A percentile compares a stretch with the other conserved stretches of the same genome.
phyloP scores from a whole-genome alignment of 805 yeast genomes.

The Soucietia sequanensis region DNA sequence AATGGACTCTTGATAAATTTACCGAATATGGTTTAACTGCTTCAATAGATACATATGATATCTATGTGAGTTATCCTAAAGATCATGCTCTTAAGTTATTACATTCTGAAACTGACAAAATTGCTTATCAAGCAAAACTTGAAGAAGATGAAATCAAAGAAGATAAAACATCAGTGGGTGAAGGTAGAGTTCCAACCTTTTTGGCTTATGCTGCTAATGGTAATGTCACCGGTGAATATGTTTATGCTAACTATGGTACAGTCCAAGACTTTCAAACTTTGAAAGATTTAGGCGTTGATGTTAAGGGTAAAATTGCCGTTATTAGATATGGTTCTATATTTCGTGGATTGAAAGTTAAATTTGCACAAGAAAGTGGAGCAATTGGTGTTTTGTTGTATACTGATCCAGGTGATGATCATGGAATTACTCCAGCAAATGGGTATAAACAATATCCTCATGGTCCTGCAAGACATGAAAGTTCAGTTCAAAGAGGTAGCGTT shows the following conservation, averaged over 20 bases:
- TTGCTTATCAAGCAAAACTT: slow-evolving; percentile 53
- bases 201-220: slow-evolving; percentile 78
- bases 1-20: slow-evolving; percentile 60
- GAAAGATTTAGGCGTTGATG: slow-evolving; percentile 43
- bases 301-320: slow-evolving; percentile 61
- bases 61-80: slow-evolving; percentile 63
- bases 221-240: slow-evolving; percentile 62
- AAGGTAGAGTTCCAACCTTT: slow-evolving; percentile 63
- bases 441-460: slow-evolving; percentile 70
- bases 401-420: slow-evolving; percentile 67
- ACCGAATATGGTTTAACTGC: slow-evolving; percentile 56
- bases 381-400: slow-evolving; percentile 64
- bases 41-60: slow-evolving; percentile 56
- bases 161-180: slow-evolving; percentile 48
- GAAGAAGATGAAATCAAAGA: slow-evolving; percentile 47
- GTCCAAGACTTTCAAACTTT: slow-evolving; percentile 55
- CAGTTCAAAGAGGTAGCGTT: slow-evolving; percentile 76
- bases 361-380: slow-evolving; percentile 73
- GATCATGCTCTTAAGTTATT: slow-evolving; percentile 51
- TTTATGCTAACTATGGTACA: slow-evolving; percentile 71
- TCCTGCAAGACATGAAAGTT: slow-evolving; percentile 72
- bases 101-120: slow-evolving; percentile 15
- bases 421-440: slow-evolving; percentile 53
- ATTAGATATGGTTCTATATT: slow-evolving; percentile 65
- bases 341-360: slow-evolving; percentile 73